Evolutionary conservation across 805 yeast species (phyloP).

Genomic region (Candida khao-thaluensis): DNA sequence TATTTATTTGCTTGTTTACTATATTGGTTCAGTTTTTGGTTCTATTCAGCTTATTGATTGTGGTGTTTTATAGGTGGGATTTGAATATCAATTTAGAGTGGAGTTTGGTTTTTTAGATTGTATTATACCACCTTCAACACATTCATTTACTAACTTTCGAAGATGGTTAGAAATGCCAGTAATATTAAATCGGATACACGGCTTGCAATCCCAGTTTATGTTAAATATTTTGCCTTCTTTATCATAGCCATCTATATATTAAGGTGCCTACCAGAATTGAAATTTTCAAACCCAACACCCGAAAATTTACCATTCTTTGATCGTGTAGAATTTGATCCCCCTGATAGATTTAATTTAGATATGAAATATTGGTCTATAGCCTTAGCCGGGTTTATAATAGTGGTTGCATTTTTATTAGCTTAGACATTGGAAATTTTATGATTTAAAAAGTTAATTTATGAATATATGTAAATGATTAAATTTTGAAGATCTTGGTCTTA

Average conservation of each 20-base stretch:
- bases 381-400: constrained; percentile 9
- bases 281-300: background rate
- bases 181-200: no score
- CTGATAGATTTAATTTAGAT: constrained; percentile 28
- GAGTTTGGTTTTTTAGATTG: constrained; percentile 2
- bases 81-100: background rate
- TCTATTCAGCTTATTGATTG: constrained; percentile 4
- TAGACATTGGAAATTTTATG: no score
- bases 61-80: constrained; percentile 13
- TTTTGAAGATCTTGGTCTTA: no score
- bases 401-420: constrained; percentile 1
- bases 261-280: background rate
- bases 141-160: no score
- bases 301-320: constrained; percentile 16
- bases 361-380: constrained; percentile 23
- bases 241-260: background rate
- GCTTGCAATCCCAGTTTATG: background rate
- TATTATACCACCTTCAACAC: no score
- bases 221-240: background rate
- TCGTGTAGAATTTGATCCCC: constrained; percentile 25
- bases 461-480: no score
- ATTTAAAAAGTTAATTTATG: no score
- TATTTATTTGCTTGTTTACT: constrained; percentile 10
- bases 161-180: no score
- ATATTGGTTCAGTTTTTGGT: constrained; percentile 7